Evolutionary conservation across 2,329 filamentous ascomycete genomes (phyloP).

Genomic region (Alternaria gansuensis): DNA sequence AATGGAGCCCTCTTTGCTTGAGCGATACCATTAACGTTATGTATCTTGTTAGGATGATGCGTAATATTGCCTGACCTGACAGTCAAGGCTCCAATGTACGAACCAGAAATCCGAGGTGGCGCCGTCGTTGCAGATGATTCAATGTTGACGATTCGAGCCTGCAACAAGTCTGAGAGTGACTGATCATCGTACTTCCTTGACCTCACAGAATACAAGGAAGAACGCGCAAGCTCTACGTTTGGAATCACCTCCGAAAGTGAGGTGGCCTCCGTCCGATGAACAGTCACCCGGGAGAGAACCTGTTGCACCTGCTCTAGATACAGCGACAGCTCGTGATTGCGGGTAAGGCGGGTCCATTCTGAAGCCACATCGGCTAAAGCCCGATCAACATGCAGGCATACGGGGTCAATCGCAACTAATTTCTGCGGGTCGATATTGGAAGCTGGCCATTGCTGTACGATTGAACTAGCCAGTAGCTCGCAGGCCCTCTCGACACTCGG

Average conservation of each 20-base stretch:
- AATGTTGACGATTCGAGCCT: neutral
- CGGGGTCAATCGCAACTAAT: slow-evolving; percentile 37
- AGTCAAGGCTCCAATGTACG: neutral
- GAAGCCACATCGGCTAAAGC: slow-evolving; percentile 55
- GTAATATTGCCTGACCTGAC: slow-evolving; percentile 2
- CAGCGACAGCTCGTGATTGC: slow-evolving; percentile 58
- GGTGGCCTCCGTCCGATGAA: neutral
- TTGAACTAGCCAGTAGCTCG: slow-evolving; percentile 51
- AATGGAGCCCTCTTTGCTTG: neutral
- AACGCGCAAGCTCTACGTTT: neutral
- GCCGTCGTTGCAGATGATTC: neutral
- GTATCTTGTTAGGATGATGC: neutral
- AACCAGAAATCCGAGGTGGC: neutral
- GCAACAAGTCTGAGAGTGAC: slow-evolving; percentile 9
- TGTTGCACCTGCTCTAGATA: slow-evolving; percentile 58
- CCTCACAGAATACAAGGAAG: slow-evolving; percentile 4
- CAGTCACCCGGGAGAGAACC: slow-evolving; percentile 31
- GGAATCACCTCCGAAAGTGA: neutral
- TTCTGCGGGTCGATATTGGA: slow-evolving; percentile 42
- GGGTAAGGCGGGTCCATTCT: slow-evolving; percentile 61
- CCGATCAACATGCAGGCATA: slow-evolving; percentile 47
- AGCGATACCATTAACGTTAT: neutral
- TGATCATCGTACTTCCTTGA: slow-evolving; percentile 9
- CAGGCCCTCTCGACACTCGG: slow-evolving; percentile 44
- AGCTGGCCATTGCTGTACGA: slow-evolving; percentile 54